phyloP scores from a whole-genome alignment of 768 basidiomycete genomes.

The Flagelloscypha sp. region DNA sequence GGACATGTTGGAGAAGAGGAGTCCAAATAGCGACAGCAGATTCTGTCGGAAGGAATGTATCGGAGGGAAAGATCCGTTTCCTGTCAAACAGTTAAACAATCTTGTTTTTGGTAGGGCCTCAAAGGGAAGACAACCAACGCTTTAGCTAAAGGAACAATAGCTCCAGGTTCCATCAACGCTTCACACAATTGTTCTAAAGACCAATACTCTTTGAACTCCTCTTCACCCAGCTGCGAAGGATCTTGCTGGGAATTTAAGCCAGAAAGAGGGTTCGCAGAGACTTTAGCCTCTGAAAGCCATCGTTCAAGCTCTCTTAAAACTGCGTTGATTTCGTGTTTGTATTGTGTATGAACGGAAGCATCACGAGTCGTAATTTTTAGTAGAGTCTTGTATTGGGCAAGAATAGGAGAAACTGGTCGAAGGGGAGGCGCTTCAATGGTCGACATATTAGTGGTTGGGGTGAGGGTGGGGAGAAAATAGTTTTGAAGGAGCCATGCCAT shows the following conservation, averaged over 20 bases:
- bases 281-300: slow-evolving; percentile 70
- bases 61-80: slow-evolving; percentile 40
- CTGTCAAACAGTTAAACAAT: slow-evolving; percentile 25
- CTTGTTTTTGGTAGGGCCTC: slow-evolving; percentile 43
- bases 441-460: slow-evolving; percentile 43
- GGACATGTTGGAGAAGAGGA: slow-evolving; percentile 52
- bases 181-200: slow-evolving; percentile 64
- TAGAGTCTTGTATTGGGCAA: slow-evolving; percentile 68
- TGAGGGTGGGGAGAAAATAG: slow-evolving; percentile 75
- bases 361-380: slow-evolving; percentile 59
- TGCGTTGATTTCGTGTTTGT: slow-evolving; percentile 41
- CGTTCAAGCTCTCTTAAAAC: slow-evolving; percentile 59
- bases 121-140: slow-evolving; percentile 50
- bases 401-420: slow-evolving; percentile 54
- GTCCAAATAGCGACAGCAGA: slow-evolving; percentile 55
- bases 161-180: slow-evolving; percentile 59
- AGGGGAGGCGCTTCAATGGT: slow-evolving; percentile 29
- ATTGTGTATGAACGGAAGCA: slow-evolving; percentile 43
- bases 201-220: slow-evolving; percentile 53
- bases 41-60: slow-evolving; percentile 42
- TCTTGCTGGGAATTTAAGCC: too few species aligned
- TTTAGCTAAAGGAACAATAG: slow-evolving; percentile 74
- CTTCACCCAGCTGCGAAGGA: slow-evolving; percentile 27
- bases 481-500: slow-evolving; percentile 77
- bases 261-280: slow-evolving; percentile 45